Base-by-base conservation (phyloP, 495 filamentous ascomycete genomes). In the Penicillium bovifimosum region DNA sequence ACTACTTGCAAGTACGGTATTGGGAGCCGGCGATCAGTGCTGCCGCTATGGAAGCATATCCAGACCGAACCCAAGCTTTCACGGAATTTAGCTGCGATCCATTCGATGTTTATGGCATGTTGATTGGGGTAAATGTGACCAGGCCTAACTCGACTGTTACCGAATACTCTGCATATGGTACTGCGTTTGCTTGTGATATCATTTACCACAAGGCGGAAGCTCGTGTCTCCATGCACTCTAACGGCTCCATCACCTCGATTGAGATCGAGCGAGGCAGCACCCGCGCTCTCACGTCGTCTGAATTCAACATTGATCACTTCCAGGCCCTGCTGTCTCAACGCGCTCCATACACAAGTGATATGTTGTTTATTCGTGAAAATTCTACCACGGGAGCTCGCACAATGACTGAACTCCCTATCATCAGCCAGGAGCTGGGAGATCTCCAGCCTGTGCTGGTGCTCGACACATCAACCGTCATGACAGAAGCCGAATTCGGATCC, bases 1-100 rank as follows among this genome's bases (percentile, higher is more conserved):
- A 74, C 39, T 71, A 66, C 26, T 55, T 73, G 8, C 71, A 74
- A 27, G 53, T 72, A 14, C 66, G 71, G 2, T 74, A 74, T 41
- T 74, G 71, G 71, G 71, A 74, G 40, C 71, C 71, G 6, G 63
- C 59, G 1, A 54, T 63, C 18, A 33, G 38, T 41, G 16, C 18
- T n/a, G 48, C 50, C 1, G 50, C 55, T n/a, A 33, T 53, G 42
- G 46, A 47, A 47, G 31, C 53, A 43, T 55, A 40, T 39, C 31
- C 52, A 13, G 36, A 63, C 35, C 41, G 35, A 18, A 59, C 32
- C n/a, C 57, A 59, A 26, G 63, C 64, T 1, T 74, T 74, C 31
- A 61, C 48, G 0, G 39, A 65, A 1, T 58, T 51, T 18, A 65
- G 69, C 10, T 72, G 71, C 46, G 58, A 65, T 13, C 67, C 59